phyloP scores from a whole-genome alignment of 305 asterid genomes.

The Fraxinus greggii region DNA sequence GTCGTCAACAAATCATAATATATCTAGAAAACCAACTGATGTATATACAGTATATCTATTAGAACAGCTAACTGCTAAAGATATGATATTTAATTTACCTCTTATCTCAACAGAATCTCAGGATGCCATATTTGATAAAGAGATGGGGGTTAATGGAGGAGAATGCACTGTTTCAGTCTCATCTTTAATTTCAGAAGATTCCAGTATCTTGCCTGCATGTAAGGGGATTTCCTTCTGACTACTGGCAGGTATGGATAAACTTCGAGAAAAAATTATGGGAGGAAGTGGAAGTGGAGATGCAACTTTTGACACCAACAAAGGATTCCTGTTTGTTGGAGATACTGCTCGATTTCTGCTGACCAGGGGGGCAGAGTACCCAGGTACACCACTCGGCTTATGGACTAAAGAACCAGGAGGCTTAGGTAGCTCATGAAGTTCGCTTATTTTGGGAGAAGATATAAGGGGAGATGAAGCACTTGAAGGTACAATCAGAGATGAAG shows the following conservation, averaged over 20 bases:
- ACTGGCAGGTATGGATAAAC: conserved; percentile 77
- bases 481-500: conserved; percentile 45
- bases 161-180: conserved; percentile 54
- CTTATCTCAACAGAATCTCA: conserved; percentile 56
- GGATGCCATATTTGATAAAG: conserved; percentile 58
- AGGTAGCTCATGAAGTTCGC: conserved; percentile 98
- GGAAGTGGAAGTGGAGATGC: conserved; percentile 83
- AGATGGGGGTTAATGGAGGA: conserved; percentile 79
- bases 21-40: conserved; percentile 11
- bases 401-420: conserved; percentile 76
- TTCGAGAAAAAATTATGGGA: conserved; percentile 60
- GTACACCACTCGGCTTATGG: conserved; percentile 46
- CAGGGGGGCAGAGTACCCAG: conserved; percentile 88
- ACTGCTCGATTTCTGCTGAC: conserved; percentile 54
- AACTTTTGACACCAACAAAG: conserved; percentile 40
- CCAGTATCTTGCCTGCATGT: conserved; percentile 55
- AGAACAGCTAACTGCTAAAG: conserved; percentile 11
- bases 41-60: neutral
- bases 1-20: neutral
- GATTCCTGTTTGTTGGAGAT: conserved; percentile 65
- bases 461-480: conserved; percentile 65
- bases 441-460: conserved; percentile 73
- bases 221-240: conserved; percentile 50
- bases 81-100: conserved; percentile 42
- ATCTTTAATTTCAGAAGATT: conserved; percentile 49